Evolutionary conservation across 176 grass and related monocot genomes (phyloP).

Genomic region (Ensete glaucum): DNA sequence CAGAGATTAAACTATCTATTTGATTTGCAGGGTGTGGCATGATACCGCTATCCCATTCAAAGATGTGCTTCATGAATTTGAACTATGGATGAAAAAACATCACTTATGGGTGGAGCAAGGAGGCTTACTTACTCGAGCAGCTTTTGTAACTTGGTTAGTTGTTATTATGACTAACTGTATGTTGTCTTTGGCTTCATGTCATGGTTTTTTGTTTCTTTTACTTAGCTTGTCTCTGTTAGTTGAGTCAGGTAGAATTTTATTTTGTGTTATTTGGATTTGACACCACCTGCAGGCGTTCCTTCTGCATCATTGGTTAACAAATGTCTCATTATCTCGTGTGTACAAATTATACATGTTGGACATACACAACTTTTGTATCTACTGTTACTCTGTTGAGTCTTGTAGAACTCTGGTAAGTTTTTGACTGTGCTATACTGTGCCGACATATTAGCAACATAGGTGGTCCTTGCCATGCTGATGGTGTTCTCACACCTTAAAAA

Average conservation of each 20-base stretch:
- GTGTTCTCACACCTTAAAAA: too few relatives aligned
- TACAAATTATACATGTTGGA: neutral
- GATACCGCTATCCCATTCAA: conserved; percentile 80
- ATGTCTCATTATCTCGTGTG: neutral
- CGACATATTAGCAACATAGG: neutral
- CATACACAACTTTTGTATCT: neutral
- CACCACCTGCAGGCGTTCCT: neutral
- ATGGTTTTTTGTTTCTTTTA: neutral
- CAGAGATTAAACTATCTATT: conserved; percentile 5
- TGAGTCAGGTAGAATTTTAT: neutral
- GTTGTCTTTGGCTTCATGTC: neutral
- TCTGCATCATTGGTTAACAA: neutral
- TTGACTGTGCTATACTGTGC: neutral
- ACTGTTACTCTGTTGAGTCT: neutral
- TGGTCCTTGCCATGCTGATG: too few relatives aligned
- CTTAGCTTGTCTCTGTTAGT: neutral
- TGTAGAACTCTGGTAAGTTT: neutral
- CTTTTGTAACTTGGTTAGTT: conserved; percentile 80
- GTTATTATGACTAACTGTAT: conserved; percentile 5
- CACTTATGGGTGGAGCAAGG: conserved; percentile 62
- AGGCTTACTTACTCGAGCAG: conserved; percentile 54
- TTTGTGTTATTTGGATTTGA: too few relatives aligned
- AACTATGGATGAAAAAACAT: conserved; percentile 57
- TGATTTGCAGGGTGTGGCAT: conserved; percentile 70
- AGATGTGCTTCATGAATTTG: conserved; percentile 67